phyloP scores from a whole-genome alignment of 495 filamentous ascomycete genomes.

The Entonaema liquescens region DNA sequence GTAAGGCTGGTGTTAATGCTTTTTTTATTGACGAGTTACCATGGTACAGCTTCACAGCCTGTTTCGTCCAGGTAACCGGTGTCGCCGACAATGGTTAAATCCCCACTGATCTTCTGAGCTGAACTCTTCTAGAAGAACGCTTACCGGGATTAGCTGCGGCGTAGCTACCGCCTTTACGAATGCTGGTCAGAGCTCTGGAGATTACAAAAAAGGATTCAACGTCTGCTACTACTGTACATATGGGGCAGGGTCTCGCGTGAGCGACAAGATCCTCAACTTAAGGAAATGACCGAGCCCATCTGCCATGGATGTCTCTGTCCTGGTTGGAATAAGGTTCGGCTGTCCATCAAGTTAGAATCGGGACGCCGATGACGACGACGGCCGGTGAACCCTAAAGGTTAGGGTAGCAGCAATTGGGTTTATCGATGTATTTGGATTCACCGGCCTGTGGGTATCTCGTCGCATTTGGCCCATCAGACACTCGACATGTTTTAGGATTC shows the following conservation, averaged over 20 bases:
- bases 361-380: not conserved
- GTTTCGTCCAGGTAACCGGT: slow-evolving; percentile 4
- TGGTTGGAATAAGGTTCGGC: slow-evolving; percentile 2
- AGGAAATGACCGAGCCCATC: not conserved
- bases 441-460: not conserved
- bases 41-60: not conserved
- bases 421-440: not conserved
- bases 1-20: not conserved
- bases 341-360: not conserved
- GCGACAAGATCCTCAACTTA: not conserved
- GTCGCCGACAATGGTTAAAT: slow-evolving; percentile 18
- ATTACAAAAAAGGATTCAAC: not conserved
- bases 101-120: slow-evolving; percentile 28
- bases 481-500: not conserved
- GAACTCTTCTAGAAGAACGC: not conserved
- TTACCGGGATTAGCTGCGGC: not conserved
- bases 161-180: not conserved
- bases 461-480: not conserved
- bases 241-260: not conserved
- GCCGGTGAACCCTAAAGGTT: not conserved
- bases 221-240: not conserved
- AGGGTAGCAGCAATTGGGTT: not conserved
- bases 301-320: not conserved
- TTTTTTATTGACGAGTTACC: not conserved
- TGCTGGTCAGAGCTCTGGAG: slow-evolving; percentile 1